These are phyloP conservation scores for Aureobasidium sp. DNA, from an alignment of 2,329 filamentous ascomycete species.

Conservation along the genomic window DNA sequence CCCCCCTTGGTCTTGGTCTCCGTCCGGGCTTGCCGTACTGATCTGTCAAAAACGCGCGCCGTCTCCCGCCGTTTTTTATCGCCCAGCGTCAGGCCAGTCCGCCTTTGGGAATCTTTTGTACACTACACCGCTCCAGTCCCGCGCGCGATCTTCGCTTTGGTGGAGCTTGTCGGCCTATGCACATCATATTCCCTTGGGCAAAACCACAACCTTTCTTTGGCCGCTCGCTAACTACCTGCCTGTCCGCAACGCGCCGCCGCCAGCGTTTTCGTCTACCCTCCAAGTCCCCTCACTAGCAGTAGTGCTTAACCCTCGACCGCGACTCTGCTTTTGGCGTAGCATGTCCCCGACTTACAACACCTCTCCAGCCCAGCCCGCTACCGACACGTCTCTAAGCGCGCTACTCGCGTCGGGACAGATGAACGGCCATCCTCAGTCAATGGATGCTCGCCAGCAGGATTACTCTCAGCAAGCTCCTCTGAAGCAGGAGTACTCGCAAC, in stretches of 20 bases:
- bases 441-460: slow-evolving; percentile 48
- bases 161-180: slow-evolving; percentile 32
- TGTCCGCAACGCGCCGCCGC: slow-evolving; percentile 30
- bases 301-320: slow-evolving; percentile 22
- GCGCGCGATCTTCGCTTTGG: slow-evolving; percentile 27
- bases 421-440: slow-evolving; percentile 40
- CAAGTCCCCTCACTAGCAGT: slow-evolving; percentile 21
- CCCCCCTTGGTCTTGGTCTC: slow-evolving; percentile 7
- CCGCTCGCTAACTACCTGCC: slow-evolving; percentile 24
- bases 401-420: slow-evolving; percentile 34
- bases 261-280: slow-evolving; percentile 25
- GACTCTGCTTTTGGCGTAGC: slow-evolving; percentile 32
- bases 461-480: slow-evolving; percentile 31
- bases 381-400: slow-evolving; percentile 35
- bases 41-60: slow-evolving; percentile 16
- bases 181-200: slow-evolving; percentile 43
- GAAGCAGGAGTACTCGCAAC: slow-evolving; percentile 38
- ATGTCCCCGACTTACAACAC: slow-evolving; percentile 43
- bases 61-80: slow-evolving; percentile 14
- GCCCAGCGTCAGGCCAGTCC: slow-evolving; percentile 13
- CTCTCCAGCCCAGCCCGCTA: slow-evolving; percentile 28
- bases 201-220: slow-evolving; percentile 30
- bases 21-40: slow-evolving; percentile 13
- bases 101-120: slow-evolving; percentile 17
- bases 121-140: slow-evolving; percentile 19